Evolutionary conservation across 306 rosid species (phyloP), one percentile per base, ranked within the genome.

Genomic region (Fragaria ananassa): DNA sequence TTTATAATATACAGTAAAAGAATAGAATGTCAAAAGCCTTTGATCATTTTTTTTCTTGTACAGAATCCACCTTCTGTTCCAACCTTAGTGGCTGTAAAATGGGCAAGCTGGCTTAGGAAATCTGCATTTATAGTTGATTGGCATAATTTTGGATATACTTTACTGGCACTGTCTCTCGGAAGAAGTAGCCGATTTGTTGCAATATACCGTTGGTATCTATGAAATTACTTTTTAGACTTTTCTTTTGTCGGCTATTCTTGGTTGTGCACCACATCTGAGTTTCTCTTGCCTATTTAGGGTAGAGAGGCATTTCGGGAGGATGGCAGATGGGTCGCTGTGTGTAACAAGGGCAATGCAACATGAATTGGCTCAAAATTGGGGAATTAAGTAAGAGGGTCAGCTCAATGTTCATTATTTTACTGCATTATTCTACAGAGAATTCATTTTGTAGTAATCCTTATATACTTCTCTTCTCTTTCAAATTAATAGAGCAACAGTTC

Each of bases 31-130:
- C 14, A 4, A 25, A 39, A 56, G 10, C 31, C 17, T 54, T 34
- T 70, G 44, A 31, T 72, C 21, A 62, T 76, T 72, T 62, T 62
- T 78, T 85, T 82, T 66, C 65, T 70, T 83, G 31, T 81, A 53
- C 85, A 95, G 99, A 95, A 95, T 92, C 99, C 97, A 81, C 99
- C 99, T 82, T 92, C 97, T 35, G 96, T 95, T 88, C 99, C 99
- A 35, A 90, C 97, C 45, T 83, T 95, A 75, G 91, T 88, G 60
- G 96, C 92, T 53, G 97, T 92, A 81, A 95, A 91, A 88, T 95
- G 91, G 93, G 97, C 97, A 61, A 90, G 97, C 80, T 84, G 89
- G 86, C 83, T 90, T 68, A 89, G 97, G 85, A 80, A 62, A 49
- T 95, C 97, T 50, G 83, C 89, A 39, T 88, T 95, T 88, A 84